A percentile compares a stretch with the other conserved stretches of the same genome.
Conservation (phyloP, 169 alveolate genomes). For the Plasmodium malariae region DNA sequence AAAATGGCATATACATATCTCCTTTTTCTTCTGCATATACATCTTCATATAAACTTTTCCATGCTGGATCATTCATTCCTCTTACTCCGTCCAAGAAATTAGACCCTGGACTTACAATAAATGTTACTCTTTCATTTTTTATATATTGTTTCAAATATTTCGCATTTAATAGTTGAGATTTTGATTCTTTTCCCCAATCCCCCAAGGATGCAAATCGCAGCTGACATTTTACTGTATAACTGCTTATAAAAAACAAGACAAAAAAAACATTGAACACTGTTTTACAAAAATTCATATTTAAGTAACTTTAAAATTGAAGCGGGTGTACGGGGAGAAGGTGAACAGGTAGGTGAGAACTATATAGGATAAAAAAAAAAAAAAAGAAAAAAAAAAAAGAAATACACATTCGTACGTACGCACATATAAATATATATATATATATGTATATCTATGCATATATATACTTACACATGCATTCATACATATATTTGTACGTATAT, state of each 20-base stretch:
- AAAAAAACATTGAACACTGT: slow-evolving; percentile 54
- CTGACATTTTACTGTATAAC: slow-evolving; percentile 79
- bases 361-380: neutral
- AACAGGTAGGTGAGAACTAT: no score
- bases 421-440: neutral
- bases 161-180: slow-evolving; percentile 85
- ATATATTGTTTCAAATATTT: slow-evolving; percentile 86
- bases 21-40: slow-evolving; percentile 88
- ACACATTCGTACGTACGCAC: neutral
- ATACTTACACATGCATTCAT: neutral
- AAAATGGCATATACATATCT: slow-evolving; percentile 87
- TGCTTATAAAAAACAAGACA: slow-evolving; percentile 75
- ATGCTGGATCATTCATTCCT: slow-evolving; percentile 83
- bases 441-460: no score
- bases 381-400: neutral
- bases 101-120: slow-evolving; percentile 90
- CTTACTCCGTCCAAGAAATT: slow-evolving; percentile 90
- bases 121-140: slow-evolving; percentile 85
- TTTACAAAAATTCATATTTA: slow-evolving; percentile 63
- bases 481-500: no score
- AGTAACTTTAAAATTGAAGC: no score
- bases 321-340: no score
- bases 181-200: slow-evolving; percentile 89
- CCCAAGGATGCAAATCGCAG: slow-evolving; percentile 90
- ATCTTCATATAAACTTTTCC: slow-evolving; percentile 86